Conservation (phyloP, 2,329 filamentous ascomycete genomes). For the Pseudogymnoascus sp. region DNA sequence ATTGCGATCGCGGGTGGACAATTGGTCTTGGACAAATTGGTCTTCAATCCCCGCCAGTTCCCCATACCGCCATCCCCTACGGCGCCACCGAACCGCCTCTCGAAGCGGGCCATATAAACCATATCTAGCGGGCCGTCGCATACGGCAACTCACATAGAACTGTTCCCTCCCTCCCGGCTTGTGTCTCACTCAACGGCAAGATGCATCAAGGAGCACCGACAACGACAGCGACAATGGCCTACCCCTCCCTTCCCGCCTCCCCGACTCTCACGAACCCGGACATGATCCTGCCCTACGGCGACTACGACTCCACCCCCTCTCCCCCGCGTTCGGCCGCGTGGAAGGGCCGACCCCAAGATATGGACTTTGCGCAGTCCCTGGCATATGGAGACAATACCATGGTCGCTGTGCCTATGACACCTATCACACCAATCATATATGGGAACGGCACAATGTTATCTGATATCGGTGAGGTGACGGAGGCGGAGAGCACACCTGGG, state of each 20-base stretch:
- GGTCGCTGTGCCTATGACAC: constrained; percentile 41
- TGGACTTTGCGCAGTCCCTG: constrained; percentile 34
- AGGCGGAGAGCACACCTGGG: constrained; percentile 45
- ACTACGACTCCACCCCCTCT: constrained; percentile 50
- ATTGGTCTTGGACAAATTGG: neutral
- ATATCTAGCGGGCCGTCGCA: neutral
- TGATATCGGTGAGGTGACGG: constrained; percentile 55
- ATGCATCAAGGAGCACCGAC: constrained; percentile 21
- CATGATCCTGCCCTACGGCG: constrained; percentile 81
- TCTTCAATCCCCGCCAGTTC: neutral
- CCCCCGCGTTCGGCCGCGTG: constrained; percentile 32
- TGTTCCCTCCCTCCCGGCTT: neutral
- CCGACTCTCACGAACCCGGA: constrained; percentile 89
- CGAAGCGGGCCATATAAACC: neutral
- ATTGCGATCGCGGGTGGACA: neutral
- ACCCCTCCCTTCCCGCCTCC: constrained; percentile 56
- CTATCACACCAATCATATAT: constrained; percentile 60
- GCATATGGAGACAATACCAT: constrained; percentile 30
- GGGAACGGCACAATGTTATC: constrained; percentile 65
- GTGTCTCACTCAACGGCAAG: constrained; percentile 3
- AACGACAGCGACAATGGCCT: constrained; percentile 29
- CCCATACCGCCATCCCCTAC: neutral
- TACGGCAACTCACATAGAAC: neutral
- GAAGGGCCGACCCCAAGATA: constrained; percentile 24
- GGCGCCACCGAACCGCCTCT: neutral